phyloP scores from a whole-genome alignment of 306 rosid species.

The Cucumis melo region DNA sequence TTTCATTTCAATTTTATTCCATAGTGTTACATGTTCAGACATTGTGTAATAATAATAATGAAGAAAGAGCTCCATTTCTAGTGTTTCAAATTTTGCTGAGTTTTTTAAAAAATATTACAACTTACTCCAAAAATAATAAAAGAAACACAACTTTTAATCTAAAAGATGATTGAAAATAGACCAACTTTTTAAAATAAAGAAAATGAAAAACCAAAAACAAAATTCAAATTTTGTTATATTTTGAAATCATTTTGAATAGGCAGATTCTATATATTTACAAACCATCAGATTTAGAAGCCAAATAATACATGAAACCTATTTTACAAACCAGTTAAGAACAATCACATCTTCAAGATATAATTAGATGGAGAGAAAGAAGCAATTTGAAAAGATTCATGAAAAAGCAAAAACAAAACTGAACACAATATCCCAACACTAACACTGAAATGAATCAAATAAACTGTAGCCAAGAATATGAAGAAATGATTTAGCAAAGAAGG shows the following conservation, averaged over 20 bases:
- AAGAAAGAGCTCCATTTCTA: background rate
- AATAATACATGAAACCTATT: background rate
- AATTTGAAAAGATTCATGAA: background rate
- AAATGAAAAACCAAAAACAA: background rate
- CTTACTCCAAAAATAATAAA: too few relatives aligned
- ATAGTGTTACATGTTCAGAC: background rate
- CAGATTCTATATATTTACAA: background rate
- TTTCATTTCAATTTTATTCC: background rate
- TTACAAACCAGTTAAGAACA: background rate
- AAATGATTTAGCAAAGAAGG: background rate
- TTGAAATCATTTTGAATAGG: background rate
- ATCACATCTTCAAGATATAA: background rate
- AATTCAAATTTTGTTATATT: background rate
- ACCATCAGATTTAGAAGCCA: background rate
- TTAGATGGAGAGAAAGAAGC: background rate
- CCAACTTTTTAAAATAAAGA: background rate
- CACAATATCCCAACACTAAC: background rate
- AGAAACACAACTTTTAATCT: background rate
- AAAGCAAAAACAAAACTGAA: background rate
- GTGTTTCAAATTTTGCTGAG: background rate
- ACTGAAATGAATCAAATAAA: background rate
- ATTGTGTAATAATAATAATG: too few relatives aligned
- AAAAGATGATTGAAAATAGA: background rate
- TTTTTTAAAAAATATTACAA: background rate
- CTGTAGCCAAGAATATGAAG: background rate